Conservation (phyloP, 495 filamentous ascomycete genomes). For the Annulohypoxylon bovei region DNA sequence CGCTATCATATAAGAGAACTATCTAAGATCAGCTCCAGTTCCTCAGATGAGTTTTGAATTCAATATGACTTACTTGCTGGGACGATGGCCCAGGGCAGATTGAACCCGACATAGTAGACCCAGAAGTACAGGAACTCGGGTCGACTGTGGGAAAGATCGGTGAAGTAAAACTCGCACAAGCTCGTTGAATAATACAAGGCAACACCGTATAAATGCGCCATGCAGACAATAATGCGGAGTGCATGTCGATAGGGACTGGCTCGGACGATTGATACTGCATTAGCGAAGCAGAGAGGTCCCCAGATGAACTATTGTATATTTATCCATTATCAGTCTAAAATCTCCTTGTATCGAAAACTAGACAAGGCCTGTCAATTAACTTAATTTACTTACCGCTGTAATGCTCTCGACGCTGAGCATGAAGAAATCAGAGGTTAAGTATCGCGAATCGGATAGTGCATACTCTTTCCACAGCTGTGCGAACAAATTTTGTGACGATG, state of each 20-base stretch:
- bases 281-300: conserved; percentile 81
- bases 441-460: conserved; percentile 82
- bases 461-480: conserved; percentile 93
- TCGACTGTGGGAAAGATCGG: conserved; percentile 69
- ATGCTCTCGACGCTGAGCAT: conserved; percentile 87
- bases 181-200: conserved; percentile 86
- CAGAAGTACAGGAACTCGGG: conserved; percentile 87
- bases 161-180: conserved; percentile 70
- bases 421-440: conserved; percentile 79
- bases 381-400: conserved; percentile 69
- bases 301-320: conserved; percentile 60
- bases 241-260: conserved; percentile 72
- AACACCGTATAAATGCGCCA: conserved; percentile 88
- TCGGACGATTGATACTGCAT: conserved; percentile 66
- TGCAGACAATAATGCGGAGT: conserved; percentile 74
- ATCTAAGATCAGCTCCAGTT: background rate
- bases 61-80: conserved; percentile 56
- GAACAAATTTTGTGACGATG: conserved; percentile 61
- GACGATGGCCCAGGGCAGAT: conserved; percentile 85
- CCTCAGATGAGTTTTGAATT: background rate
- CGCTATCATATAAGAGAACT: conserved; percentile 66
- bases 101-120: conserved; percentile 88
- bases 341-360: background rate
- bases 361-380: background rate
- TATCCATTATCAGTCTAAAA: background rate